A percentile compares a stretch with the other conserved stretches of the same genome.
phyloP scores from a whole-genome alignment of 2,329 filamentous ascomycete species.

The Trichophyton mentagrophytes region DNA sequence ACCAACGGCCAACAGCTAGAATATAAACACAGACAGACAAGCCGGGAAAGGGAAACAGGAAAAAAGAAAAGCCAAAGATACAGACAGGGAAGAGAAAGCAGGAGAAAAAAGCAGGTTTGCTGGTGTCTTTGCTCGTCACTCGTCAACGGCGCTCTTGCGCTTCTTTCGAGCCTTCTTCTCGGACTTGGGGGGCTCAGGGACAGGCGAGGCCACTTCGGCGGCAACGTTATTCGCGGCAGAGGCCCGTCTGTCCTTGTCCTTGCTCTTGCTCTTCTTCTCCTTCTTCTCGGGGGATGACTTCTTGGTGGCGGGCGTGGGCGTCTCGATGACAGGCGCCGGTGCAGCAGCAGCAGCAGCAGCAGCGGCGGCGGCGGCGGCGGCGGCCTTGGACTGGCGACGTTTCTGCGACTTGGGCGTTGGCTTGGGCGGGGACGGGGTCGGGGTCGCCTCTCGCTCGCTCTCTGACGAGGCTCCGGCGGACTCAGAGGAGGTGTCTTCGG shows the following conservation, averaged over 20 bases:
- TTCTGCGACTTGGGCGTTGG: constrained; percentile 32
- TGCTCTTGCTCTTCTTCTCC: constrained; percentile 18
- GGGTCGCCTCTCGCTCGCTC: constrained; percentile 22
- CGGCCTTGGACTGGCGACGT: constrained; percentile 29
- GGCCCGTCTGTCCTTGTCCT: constrained; percentile 21
- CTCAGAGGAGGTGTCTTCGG: constrained; percentile 23
- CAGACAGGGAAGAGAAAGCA: neutral
- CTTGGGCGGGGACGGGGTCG: constrained; percentile 26
- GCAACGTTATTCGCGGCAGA: neutral
- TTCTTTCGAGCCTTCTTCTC: constrained; percentile 30
- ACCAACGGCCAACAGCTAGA: no score
- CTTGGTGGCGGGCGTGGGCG: constrained; percentile 22
- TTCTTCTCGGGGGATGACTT: constrained; percentile 27
- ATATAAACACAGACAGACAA: no score
- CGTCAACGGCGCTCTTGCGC: constrained; percentile 22
- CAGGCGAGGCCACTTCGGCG: constrained; percentile 15
- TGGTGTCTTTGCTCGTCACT: constrained; percentile 2
- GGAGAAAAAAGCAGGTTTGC: neutral
- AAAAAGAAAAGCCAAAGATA: neutral
- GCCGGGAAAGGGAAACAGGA: no score
- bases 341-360: constrained; percentile 17
- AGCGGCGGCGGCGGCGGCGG: neutral
- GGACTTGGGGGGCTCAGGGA: constrained; percentile 22
- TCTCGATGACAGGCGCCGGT: constrained; percentile 12
- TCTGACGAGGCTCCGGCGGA: constrained; percentile 21